Conservation (phyloP, 495 filamentous ascomycete species). For the Aspergillus cavernicola region DNA sequence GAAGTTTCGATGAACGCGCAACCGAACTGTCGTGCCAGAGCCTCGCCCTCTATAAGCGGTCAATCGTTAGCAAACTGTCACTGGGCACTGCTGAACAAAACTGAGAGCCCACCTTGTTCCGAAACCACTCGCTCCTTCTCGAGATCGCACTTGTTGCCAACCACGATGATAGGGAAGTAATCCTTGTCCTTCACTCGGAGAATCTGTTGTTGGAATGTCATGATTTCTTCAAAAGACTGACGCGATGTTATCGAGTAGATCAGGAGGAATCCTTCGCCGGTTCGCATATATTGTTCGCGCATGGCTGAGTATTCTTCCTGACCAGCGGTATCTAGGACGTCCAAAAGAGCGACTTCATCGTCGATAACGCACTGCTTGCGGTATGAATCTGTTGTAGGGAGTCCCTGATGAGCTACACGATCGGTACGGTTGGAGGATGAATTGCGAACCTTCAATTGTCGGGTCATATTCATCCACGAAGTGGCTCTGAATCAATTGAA, state of each 20-base stretch:
- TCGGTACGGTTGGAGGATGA: constrained; percentile 5
- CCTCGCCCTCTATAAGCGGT: constrained; percentile 73
- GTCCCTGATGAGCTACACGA: constrained; percentile 18
- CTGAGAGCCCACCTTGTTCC: constrained; percentile 72
- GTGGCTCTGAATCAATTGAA: constrained; percentile 97
- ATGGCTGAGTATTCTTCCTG: constrained; percentile 99
- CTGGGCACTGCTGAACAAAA: too few species aligned
- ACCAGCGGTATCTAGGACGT: constrained; percentile 95
- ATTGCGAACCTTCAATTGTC: constrained; percentile 87
- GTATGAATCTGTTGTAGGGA: constrained; percentile 74
- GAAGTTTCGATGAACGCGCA: constrained; percentile 99
- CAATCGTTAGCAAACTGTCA: constrained; percentile 28
- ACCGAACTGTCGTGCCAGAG: constrained; percentile 78
- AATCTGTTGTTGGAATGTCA: constrained; percentile 98
- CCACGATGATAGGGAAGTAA: constrained; percentile 98
- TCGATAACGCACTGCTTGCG: constrained; percentile 99
- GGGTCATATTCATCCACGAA: constrained; percentile 99
- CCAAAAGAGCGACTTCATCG: constrained; percentile 93
- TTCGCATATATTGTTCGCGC: constrained; percentile 99
- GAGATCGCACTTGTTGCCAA: constrained; percentile 99
- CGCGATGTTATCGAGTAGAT: constrained; percentile 98
- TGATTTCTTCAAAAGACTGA: constrained; percentile 96
- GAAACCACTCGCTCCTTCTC: constrained; percentile 86
- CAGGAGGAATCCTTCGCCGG: constrained; percentile 94
- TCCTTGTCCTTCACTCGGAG: constrained; percentile 98